These are phyloP conservation scores for Ustilago sp. DNA, from an alignment of 1,284 basidiomycete genomes.

Conservation along the genomic window DNA sequence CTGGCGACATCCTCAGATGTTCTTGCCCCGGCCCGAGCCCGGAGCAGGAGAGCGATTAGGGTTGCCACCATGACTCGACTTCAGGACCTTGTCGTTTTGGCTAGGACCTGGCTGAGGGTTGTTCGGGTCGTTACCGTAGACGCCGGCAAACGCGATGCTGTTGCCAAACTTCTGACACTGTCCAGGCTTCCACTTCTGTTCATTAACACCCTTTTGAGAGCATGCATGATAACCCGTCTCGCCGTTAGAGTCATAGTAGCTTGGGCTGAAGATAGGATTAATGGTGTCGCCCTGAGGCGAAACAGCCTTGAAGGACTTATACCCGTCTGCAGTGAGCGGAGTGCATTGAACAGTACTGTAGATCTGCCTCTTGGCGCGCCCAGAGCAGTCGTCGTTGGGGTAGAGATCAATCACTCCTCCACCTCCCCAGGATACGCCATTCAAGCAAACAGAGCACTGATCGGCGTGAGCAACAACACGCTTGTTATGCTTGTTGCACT, in stretches of 20 bases:
- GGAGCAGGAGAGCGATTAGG: not conserved
- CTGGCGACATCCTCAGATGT: not conserved
- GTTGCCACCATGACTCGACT: constrained; percentile 1
- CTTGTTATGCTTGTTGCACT: constrained; percentile 6
- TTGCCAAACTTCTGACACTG: constrained; percentile 28
- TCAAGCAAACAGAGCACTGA: constrained; percentile 24
- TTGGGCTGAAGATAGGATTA: constrained; percentile 31
- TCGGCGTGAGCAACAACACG: not conserved
- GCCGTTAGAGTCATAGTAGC: constrained; percentile 22
- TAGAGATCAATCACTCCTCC: constrained; percentile 37
- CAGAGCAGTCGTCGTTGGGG: constrained; percentile 24
- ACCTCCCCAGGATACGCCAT: constrained; percentile 24
- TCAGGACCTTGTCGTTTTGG: constrained; percentile 15
- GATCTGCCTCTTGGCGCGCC: constrained; percentile 17
- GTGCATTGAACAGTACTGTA: constrained; percentile 36
- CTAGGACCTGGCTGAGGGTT: constrained; percentile 16
- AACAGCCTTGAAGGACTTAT: constrained; percentile 36
- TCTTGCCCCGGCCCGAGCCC: not conserved
- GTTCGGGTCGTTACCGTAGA: constrained; percentile 28
- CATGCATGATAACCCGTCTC: constrained; percentile 26
- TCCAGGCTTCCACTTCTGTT: constrained; percentile 12
- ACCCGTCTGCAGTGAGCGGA: constrained; percentile 18
- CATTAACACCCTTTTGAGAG: constrained; percentile 4
- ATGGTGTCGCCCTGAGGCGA: constrained; percentile 7
- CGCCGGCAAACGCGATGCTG: constrained; percentile 26